Evolutionary conservation across 2,329 filamentous ascomycete species (phyloP).

Genomic region (Hypoxylon sp.): DNA sequence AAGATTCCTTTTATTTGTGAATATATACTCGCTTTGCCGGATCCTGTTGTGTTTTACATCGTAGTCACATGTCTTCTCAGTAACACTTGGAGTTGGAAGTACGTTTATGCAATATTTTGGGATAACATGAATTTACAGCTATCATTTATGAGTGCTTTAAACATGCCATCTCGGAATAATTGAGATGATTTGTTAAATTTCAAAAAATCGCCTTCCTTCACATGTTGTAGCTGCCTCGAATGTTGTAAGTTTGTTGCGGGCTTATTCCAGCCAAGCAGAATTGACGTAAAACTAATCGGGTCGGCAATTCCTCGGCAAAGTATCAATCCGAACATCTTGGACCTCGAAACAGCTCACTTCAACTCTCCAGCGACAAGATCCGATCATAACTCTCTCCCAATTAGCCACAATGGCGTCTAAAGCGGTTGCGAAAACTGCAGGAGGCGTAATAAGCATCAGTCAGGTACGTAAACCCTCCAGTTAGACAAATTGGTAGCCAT

Average conservation of each 20-base stretch:
- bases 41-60: neutral
- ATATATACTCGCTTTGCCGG: neutral
- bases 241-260: neutral
- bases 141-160: too few relatives aligned
- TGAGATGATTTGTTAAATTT: neutral
- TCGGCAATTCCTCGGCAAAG: slow-evolving; percentile 46
- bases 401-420: slow-evolving; percentile 72
- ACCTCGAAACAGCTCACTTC: slow-evolving; percentile 44
- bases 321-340: slow-evolving; percentile 30
- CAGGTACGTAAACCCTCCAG: slow-evolving; percentile 63
- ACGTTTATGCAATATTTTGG: neutral
- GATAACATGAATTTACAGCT: neutral
- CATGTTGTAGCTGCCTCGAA: neutral
- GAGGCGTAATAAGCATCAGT: slow-evolving; percentile 68
- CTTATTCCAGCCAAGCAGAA: slow-evolving; percentile 32
- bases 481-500: neutral
- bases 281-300: slow-evolving; percentile 42
- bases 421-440: slow-evolving; percentile 69
- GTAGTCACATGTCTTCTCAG: neutral
- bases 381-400: slow-evolving; percentile 43
- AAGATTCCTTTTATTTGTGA: slow-evolving; percentile 11
- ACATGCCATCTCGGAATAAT: neutral
- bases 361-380: slow-evolving; percentile 43
- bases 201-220: neutral
- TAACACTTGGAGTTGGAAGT: neutral